phyloP scores from a whole-genome alignment of 2,329 filamentous ascomycete species.

The Graphium sp. region DNA sequence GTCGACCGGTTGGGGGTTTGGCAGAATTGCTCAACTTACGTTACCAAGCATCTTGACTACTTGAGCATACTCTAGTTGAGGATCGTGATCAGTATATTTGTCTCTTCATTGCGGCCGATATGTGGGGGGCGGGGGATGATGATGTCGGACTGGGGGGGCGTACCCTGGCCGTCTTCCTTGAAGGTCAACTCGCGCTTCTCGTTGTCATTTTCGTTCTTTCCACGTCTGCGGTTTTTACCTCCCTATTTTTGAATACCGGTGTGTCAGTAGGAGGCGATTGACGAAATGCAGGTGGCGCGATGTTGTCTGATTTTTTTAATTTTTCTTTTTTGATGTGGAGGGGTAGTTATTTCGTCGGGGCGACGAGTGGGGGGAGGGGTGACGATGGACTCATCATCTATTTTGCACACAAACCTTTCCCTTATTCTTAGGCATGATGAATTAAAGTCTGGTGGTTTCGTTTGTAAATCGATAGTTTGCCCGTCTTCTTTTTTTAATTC shows the following conservation, averaged over 20 bases:
- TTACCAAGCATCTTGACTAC: slow-evolving; percentile 83
- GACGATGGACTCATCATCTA: slow-evolving; percentile 1
- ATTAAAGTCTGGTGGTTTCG: slow-evolving; percentile 1
- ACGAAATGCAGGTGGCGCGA: not conserved
- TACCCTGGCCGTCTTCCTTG: slow-evolving; percentile 89
- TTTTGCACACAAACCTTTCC: slow-evolving; percentile 60
- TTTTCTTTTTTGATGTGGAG: not conserved
- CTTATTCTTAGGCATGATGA: slow-evolving; percentile 95
- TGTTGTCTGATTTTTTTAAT: not conserved
- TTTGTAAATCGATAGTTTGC: not conserved
- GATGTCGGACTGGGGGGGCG: slow-evolving; percentile 22
- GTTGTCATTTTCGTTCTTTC: slow-evolving; percentile 99
- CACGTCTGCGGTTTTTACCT: slow-evolving; percentile 95
- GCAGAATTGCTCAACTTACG: slow-evolving; percentile 13
- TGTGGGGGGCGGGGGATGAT: no score
- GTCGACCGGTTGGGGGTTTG: no score
- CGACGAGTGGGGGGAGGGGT: slow-evolving; percentile 5
- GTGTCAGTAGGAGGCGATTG: not conserved
- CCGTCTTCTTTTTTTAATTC: not conserved
- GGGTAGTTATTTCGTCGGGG: slow-evolving; percentile 2
- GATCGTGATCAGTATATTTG: no score
- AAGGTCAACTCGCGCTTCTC: slow-evolving; percentile 98
- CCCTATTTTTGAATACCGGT: slow-evolving; percentile 39
- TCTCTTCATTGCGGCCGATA: no score
- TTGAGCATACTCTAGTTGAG: slow-evolving; percentile 5